Base-by-base conservation (phyloP, 768 basidiomycete genomes). In the Wakefieldia striispora region DNA sequence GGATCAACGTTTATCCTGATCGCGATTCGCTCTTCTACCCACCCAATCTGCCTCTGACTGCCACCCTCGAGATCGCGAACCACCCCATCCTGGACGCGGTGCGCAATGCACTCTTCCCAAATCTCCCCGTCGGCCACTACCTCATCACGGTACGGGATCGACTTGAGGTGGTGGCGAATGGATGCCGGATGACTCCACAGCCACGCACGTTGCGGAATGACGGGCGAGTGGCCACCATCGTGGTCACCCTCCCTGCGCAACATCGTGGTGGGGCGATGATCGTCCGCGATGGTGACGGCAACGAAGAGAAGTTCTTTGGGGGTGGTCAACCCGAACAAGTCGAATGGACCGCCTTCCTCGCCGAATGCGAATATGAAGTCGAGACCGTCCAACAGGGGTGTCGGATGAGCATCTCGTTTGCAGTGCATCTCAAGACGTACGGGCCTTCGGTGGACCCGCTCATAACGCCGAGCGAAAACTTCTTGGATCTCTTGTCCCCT, bases 1-100 rank as follows among this genome's bases (percentile, higher is more conserved):
- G 77, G 2, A 58, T 68, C 37, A 76, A 80, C 54, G 73, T 71
- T 23, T 83, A 80, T 58, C 70, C 75, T 1, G 80, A 82, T 49
- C 78, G 75, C 52, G 86, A 88, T 56, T 81, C 85, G 0, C 74
- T 88, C 19, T 83, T 82, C 67, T 91, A 82, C 66, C 89, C 88
- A 8, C 72, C 81, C 8, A 83, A 76, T 45, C 81, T 88, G 40
- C 85, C 88, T 16, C 69, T 90, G 49, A 88, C 86, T 0, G 74
- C 84, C 21, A 85, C 89, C 0, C 79, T 91, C 56, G 89, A 92
- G 58, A 76, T 92, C 53, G 78, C 88, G 17, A 89, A 85, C 64
- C 86, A 88, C 61, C 89, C 89, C 3, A 83, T 92, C 62, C 79
- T 92, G 52, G 88, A 89, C 55, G 83, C 88, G 0, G 73, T 91